Evolutionary conservation across 2,329 filamentous ascomycete genomes (phyloP).

Genomic region (Fusarium sp.): DNA sequence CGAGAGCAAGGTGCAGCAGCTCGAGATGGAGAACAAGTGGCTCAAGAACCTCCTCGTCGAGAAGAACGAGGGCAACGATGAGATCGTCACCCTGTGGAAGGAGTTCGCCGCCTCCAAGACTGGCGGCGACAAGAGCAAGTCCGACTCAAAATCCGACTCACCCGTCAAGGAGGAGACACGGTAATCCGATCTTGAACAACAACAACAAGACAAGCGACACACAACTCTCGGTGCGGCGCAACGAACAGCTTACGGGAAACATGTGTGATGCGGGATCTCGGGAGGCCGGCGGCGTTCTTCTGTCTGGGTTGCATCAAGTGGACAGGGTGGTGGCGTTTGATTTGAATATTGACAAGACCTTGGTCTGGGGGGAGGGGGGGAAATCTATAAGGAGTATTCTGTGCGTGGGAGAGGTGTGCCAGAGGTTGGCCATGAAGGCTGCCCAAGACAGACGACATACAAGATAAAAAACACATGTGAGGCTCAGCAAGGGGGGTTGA

Average conservation of each 20-base stretch:
- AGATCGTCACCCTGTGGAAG: slow-evolving; percentile 60
- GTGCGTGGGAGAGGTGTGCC: not conserved
- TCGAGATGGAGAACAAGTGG: slow-evolving; percentile 87
- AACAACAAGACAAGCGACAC: not conserved
- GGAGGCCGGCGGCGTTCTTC: slow-evolving; percentile 40
- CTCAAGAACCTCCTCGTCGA: slow-evolving; percentile 80
- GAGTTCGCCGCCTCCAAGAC: slow-evolving; percentile 54
- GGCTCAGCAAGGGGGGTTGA: slow-evolving; percentile 13
- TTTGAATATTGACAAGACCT: slow-evolving; percentile 36
- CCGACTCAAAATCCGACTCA: slow-evolving; percentile 40
- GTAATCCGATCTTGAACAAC: slow-evolving; percentile 21
- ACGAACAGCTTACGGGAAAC: slow-evolving; percentile 29
- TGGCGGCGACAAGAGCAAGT: slow-evolving; percentile 44
- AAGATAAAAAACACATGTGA: slow-evolving; percentile 28
- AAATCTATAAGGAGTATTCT: slow-evolving; percentile 20
- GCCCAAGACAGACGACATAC: slow-evolving; percentile 22
- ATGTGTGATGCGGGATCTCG: slow-evolving; percentile 17
- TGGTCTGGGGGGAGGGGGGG: not conserved
- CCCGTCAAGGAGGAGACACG: slow-evolving; percentile 41
- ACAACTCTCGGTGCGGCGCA: slow-evolving; percentile 3
- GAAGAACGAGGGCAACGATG: slow-evolving; percentile 73
- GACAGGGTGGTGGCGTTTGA: slow-evolving; percentile 35
- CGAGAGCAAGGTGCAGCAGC: slow-evolving; percentile 74
- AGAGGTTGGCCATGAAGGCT: slow-evolving; percentile 34
- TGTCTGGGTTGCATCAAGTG: slow-evolving; percentile 35